Evolutionary conservation across 2,329 filamentous ascomycete species (phyloP), one percentile per base, ranked within the genome.

Genomic region (Didymellaceae sp.): DNA sequence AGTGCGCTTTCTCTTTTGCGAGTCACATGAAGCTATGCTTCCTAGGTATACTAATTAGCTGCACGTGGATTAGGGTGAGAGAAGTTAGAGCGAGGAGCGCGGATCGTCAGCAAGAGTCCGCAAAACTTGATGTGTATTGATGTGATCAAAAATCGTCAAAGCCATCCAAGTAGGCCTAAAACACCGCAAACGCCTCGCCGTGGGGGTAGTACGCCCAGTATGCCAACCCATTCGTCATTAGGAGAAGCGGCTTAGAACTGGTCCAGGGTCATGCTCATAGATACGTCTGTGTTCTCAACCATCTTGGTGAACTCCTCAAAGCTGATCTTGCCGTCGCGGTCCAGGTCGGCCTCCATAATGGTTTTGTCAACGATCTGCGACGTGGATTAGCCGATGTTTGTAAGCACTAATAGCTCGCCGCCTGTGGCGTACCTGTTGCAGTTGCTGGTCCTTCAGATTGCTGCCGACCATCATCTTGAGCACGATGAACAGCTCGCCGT

Each of bases 381-480:
- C 13, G 34, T 21, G 35, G 21, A n/a, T 47, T 40, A 47, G 35
- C 28, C 2, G 26, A 9, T 11, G 17, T 22, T 22, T 32, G 25
- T 3, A 13, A 17, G 2, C 17, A 4, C 5, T 21, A 28, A 9
- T 9, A 8, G 14, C 21, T 9, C 20, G 17, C 6, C 9, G 10
- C 37, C 22, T n/a, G 7, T 32, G 8, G 38, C 65, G 40, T 66
- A 80, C 78, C 76, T 93, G 94, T 80, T 99, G 94, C 73, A 99
- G 79, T 79, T 99, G 94, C 77, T 97, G 91, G 75, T 99, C 94
- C 82, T 99, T 99, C 70, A 99, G 80, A 76, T 99, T 99, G 80
- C 90, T 97, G 53, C 94, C 94, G 42, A 99, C 94, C 94, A 99
- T 99, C 94, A 99, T 99, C 88, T 99, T 99, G 68, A 99, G 83